Conservation (phyloP, 2,329 filamentous ascomycete species). For the Aspergillus sojae region DNA sequence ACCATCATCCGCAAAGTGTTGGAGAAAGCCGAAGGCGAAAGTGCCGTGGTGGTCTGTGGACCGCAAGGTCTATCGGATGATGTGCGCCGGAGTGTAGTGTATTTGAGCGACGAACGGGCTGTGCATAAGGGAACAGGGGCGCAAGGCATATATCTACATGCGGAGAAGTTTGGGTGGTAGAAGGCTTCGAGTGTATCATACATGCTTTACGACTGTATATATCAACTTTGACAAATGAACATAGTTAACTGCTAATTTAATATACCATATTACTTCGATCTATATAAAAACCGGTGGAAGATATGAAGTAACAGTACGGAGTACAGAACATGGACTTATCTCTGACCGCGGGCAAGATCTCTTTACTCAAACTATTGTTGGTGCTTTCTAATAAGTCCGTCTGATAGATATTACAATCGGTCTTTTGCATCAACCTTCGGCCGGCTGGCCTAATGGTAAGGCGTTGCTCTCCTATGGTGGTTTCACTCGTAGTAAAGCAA, state of each 20-base stretch:
- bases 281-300: not conserved
- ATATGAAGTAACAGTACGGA: too few relatives aligned
- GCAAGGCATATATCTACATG: slow-evolving; percentile 64
- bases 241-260: not conserved
- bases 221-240: not conserved
- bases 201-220: not conserved
- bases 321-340: not conserved
- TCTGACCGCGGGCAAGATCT: too few relatives aligned
- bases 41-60: slow-evolving; percentile 65
- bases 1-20: slow-evolving; percentile 58
- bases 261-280: not conserved
- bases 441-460: slow-evolving; percentile 4
- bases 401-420: not conserved
- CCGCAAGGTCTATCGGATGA: slow-evolving; percentile 58
- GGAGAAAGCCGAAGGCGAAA: slow-evolving; percentile 64
- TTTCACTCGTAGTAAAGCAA: not conserved
- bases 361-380: too few relatives aligned
- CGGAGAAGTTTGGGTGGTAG: slow-evolving; percentile 58
- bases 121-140: slow-evolving; percentile 69
- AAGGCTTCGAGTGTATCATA: not conserved
- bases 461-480: slow-evolving; percentile 1
- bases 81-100: slow-evolving; percentile 58
- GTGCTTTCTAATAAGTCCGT: too few relatives aligned
- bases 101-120: slow-evolving; percentile 64
- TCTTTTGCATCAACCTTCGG: not conserved